Conservation (phyloP, 345 rosid genomes). For the Syzygium aqueum region DNA sequence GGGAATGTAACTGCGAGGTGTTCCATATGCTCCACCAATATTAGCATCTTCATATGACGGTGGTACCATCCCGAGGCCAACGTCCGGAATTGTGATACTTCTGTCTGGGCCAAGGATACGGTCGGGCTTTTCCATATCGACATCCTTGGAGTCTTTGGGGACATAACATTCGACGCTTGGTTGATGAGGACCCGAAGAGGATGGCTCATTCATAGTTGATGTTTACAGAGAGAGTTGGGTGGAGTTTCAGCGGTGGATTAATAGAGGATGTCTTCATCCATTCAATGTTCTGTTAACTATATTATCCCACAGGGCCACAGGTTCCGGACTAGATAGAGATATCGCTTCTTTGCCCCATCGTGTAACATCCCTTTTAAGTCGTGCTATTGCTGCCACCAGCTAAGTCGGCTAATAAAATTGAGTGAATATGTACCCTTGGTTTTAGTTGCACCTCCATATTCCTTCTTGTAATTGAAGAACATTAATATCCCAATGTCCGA, state of each 20-base stretch:
- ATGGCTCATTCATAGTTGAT: slow-evolving; percentile 9
- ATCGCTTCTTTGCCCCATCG: background rate
- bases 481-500: background rate
- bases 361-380: background rate
- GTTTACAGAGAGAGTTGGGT: slow-evolving; percentile 9
- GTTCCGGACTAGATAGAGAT: background rate
- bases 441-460: background rate
- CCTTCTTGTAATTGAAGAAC: background rate
- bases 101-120: slow-evolving; percentile 22
- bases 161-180: slow-evolving; percentile 25
- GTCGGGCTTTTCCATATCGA: slow-evolving; percentile 52
- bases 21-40: slow-evolving; percentile 17
- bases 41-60: slow-evolving; percentile 19
- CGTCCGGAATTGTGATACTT: slow-evolving; percentile 51
- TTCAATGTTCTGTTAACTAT: background rate
- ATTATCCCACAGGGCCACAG: background rate
- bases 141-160: slow-evolving; percentile 20
- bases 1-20: slow-evolving; percentile 19
- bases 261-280: background rate
- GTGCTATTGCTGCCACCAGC: background rate
- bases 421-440: background rate
- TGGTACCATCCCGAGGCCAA: slow-evolving; percentile 53
- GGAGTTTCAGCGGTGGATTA: slow-evolving; percentile 23
- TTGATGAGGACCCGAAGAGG: background rate
- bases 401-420: background rate